Percentiles rank a stretch among this genome's conserved stretches.
Conservation (phyloP, 805 yeast genomes). For the Candida khao-thaluensis region DNA sequence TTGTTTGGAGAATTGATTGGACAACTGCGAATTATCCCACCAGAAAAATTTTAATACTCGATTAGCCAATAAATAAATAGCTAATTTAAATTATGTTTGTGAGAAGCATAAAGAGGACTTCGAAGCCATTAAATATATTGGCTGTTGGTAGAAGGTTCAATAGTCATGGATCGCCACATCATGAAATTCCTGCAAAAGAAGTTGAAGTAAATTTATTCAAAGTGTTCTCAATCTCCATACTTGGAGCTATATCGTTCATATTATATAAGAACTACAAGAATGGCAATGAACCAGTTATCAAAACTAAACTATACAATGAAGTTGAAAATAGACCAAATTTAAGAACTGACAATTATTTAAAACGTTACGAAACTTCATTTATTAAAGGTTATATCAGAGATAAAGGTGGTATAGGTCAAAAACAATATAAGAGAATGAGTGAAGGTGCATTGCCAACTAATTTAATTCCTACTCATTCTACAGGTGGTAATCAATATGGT, state of each 20-base stretch:
- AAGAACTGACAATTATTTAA: conserved; percentile 37
- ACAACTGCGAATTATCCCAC: conserved; percentile 9
- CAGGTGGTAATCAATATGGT: conserved; percentile 41
- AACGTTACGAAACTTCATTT: conserved; percentile 42
- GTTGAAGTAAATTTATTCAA: conserved; percentile 40
- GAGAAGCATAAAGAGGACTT: conserved; percentile 14
- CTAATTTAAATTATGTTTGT: conserved; percentile 14
- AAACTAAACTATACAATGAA: conserved; percentile 38
- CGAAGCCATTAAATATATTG: conserved; percentile 7
- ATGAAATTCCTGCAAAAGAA: conserved; percentile 22
- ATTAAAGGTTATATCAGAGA: conserved; percentile 42
- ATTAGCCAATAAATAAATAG: conserved; percentile 14
- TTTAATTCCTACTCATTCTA: conserved; percentile 42
- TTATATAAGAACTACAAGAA: conserved; percentile 29
- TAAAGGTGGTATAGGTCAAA: conserved; percentile 47
- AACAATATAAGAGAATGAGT: conserved; percentile 35
- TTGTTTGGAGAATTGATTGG: too few relatives aligned
- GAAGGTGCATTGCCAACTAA: conserved; percentile 26
- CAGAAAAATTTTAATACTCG: conserved; percentile 4
- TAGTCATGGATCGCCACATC: conserved; percentile 18
- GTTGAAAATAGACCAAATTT: conserved; percentile 29
- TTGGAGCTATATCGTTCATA: conserved; percentile 36
- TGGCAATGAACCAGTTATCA: conserved; percentile 36
- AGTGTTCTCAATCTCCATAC: conserved; percentile 41
- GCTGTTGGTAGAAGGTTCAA: conserved; percentile 20